Percentiles rank a stretch among this genome's conserved stretches.
Evolutionary conservation across 202 grass and related monocot genomes (phyloP).

Genomic region (Digitaria exilis): DNA sequence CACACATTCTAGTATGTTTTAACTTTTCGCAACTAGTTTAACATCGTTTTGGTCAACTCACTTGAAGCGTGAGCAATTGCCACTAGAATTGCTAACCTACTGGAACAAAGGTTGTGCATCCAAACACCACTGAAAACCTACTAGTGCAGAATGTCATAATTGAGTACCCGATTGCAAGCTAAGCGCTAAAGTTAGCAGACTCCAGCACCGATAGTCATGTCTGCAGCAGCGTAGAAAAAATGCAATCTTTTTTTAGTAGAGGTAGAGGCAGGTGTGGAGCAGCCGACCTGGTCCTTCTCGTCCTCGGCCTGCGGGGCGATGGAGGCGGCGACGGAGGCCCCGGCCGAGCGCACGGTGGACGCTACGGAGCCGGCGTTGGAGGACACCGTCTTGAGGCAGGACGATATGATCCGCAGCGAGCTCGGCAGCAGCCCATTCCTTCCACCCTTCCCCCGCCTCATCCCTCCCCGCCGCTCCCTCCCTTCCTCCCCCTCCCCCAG

Average conservation of each 20-base stretch:
- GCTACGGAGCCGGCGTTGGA: slow-evolving; percentile 94
- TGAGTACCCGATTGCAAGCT: slow-evolving; percentile 19
- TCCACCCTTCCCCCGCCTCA: slow-evolving; percentile 66
- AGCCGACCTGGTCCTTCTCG: slow-evolving; percentile 94
- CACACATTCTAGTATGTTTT: background rate
- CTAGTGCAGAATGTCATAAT: slow-evolving; percentile 33
- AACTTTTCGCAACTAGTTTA: background rate
- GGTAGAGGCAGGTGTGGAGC: background rate
- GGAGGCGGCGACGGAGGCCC: slow-evolving; percentile 91
- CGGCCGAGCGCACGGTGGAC: slow-evolving; percentile 93
- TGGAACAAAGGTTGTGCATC: slow-evolving; percentile 34
- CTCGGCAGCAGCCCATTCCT: slow-evolving; percentile 92
- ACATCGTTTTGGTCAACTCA: slow-evolving; percentile 41
- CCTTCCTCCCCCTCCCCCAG: slow-evolving; percentile 14
- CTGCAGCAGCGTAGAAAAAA: slow-evolving; percentile 17
- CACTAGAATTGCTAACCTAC: slow-evolving; percentile 18
- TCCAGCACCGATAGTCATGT: background rate
- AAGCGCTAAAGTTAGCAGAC: slow-evolving; percentile 29
- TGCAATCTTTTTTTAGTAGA: background rate
- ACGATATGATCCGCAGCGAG: slow-evolving; percentile 97
- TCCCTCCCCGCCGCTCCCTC: slow-evolving; percentile 28
- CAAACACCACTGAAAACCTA: background rate
- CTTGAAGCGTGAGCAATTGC: background rate
- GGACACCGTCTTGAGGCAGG: slow-evolving; percentile 97
- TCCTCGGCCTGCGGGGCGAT: slow-evolving; percentile 76